phyloP scores from a whole-genome alignment of 257 asterid genomes.

The Verbascum thapsus region DNA sequence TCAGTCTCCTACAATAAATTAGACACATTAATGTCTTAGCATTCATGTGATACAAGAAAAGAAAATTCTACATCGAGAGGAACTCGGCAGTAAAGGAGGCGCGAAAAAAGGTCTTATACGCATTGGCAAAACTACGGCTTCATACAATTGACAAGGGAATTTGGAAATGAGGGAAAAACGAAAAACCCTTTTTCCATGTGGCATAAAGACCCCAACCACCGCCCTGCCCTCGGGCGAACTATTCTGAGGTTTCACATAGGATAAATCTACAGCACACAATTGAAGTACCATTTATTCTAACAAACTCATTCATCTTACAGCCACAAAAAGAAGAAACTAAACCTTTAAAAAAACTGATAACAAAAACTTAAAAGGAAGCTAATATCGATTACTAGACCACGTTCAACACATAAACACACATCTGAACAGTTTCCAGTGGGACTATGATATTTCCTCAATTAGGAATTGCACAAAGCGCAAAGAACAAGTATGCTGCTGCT shows the following conservation, averaged over 20 bases:
- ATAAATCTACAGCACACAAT: too few species aligned
- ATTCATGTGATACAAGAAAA: too few species aligned
- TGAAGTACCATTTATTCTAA: not conserved
- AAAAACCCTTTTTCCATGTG: too few species aligned
- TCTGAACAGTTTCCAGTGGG: not conserved
- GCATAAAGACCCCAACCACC: too few species aligned
- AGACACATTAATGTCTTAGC: too few species aligned
- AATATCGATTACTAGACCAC: slow-evolving; percentile 13
- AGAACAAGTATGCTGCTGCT: not conserved
- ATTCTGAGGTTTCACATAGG: too few species aligned
- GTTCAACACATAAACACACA: slow-evolving; percentile 8
- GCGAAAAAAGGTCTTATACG: not conserved
- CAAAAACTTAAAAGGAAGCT: slow-evolving; percentile 7
- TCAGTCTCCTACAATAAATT: slow-evolving; percentile 1
- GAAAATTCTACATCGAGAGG: not conserved
- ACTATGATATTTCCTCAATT: not conserved
- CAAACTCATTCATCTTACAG: slow-evolving; percentile 1
- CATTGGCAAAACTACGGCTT: not conserved
- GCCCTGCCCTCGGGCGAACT: too few species aligned
- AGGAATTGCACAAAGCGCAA: not conserved
- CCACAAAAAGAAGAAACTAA: not conserved
- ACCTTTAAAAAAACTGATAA: too few species aligned
- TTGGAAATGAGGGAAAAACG: too few species aligned
- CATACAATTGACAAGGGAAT: not conserved
- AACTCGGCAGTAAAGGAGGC: not conserved